A percentile compares a stretch with the other conserved stretches of the same genome.
Evolutionary conservation across 2,329 filamentous ascomycete species (phyloP).

Genomic region (Tolypocladium guangdongense): DNA sequence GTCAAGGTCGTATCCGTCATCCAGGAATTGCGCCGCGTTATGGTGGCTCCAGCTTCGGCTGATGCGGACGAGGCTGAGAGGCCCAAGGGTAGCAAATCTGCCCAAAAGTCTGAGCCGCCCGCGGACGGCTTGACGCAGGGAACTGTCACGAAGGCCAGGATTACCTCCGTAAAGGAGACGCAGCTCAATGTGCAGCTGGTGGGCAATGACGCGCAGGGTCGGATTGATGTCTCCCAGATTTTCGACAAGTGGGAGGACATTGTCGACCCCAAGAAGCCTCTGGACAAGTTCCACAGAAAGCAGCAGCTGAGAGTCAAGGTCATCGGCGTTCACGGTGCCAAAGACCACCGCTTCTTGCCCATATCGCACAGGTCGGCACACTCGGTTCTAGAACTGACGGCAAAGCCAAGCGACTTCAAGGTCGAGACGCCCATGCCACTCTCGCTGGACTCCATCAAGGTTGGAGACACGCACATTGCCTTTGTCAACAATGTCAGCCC

Average conservation of each 20-base stretch:
- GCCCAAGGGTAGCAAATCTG: slow-evolving; percentile 24
- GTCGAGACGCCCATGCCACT: slow-evolving; percentile 37
- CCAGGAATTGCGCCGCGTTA: slow-evolving; percentile 55
- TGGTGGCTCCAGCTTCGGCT: slow-evolving; percentile 39
- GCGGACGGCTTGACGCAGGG: slow-evolving; percentile 68
- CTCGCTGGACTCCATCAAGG: slow-evolving; percentile 59
- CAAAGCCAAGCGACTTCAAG: slow-evolving; percentile 59
- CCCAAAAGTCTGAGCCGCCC: slow-evolving; percentile 21
- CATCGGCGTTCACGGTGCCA: slow-evolving; percentile 79
- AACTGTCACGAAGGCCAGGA: slow-evolving; percentile 60
- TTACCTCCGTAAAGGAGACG: slow-evolving; percentile 79
- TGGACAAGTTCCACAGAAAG: slow-evolving; percentile 60
- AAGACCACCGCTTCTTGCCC: slow-evolving; percentile 82
- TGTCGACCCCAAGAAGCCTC: slow-evolving; percentile 65
- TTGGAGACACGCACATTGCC: slow-evolving; percentile 62
- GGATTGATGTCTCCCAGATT: slow-evolving; percentile 81
- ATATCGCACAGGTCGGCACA: slow-evolving; percentile 77
- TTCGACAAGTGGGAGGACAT: slow-evolving; percentile 88
- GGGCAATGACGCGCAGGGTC: slow-evolving; percentile 65
- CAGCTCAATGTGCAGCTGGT: slow-evolving; percentile 86
- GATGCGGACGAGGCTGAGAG: slow-evolving; percentile 32
- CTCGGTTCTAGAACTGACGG: slow-evolving; percentile 77
- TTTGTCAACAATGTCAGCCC: slow-evolving; percentile 85
- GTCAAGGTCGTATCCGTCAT: slow-evolving; percentile 66
- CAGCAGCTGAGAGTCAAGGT: slow-evolving; percentile 65